Base-by-base conservation (phyloP, 352 stramenopile genomes). In the Plasmopara viticola region DNA sequence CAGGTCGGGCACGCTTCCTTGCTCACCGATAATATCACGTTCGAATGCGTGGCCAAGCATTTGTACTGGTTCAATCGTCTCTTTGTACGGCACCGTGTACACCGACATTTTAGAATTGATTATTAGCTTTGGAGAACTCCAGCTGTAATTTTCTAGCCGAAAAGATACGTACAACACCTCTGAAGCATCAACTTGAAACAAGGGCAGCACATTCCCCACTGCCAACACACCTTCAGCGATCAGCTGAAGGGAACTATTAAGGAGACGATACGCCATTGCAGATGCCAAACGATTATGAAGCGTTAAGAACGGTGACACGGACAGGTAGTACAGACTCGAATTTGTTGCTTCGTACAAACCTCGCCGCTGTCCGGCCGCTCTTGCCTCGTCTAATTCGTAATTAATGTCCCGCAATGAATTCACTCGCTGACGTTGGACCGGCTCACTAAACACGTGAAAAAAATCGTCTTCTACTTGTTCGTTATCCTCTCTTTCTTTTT, bases 121-220 rank as follows among this genome's bases (percentile, higher is more conserved):
- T 34, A 92, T 79, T 53, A 84, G 44, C 45, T 87, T 89, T 6
- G 82, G 82, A 14, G 68, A 57, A 56, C 82, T 93, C 84, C 84
- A 95, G 44, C 79, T 90, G 64, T 95, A 95, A 46, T 95, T 95
- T 49, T 93, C 84, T 37, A 95, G 48, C 29, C 84, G 78, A 35
- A 92, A 93, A 7, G 84, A 93, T 18, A 93, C 60, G 50, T 87
- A 95, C 33, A 95, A 51, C 18, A 78, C 48, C 29, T 76, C 70
- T 7, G 58, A 61, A 14, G 67, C 45, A 62, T 93, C 82, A 30
- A 95, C 68, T 58, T 95, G 84, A 47, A 95, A 95, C 14, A 95
- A 58, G 17, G 80, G 82, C 17, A 95, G 59, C 25, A 92, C 72
- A 33, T 86, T 90, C 9, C 84, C 84, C 14, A 95, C 78, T 9